phyloP scores from a whole-genome alignment of 352 stramenopile genomes.

The Thalassiosira mediterranea region DNA sequence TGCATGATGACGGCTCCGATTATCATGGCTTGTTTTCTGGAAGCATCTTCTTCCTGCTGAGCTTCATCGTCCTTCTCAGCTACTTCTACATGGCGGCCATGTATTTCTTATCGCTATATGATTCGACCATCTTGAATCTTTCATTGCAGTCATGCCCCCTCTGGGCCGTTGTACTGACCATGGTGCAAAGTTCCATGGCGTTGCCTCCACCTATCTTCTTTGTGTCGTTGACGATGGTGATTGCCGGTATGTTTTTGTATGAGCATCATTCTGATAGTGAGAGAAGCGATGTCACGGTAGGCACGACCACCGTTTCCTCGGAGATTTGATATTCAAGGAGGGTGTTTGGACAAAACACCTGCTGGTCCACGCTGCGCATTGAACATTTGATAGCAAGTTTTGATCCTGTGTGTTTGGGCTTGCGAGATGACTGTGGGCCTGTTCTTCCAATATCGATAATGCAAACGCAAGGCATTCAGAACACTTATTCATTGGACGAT shows the following conservation, averaged over 20 bases:
- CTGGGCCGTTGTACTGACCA: conserved; percentile 90
- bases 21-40: conserved; percentile 1
- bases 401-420: too few species aligned
- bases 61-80: conserved; percentile 49
- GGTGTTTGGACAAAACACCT: neutral
- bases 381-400: conserved; percentile 14
- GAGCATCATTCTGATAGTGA: conserved; percentile 44
- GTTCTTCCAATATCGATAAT: too few species aligned
- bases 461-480: too few species aligned
- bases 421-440: too few species aligned
- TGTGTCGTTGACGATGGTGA: conserved; percentile 60
- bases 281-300: neutral
- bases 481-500: too few species aligned
- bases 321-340: neutral
- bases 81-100: conserved; percentile 91
- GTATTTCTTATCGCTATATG: conserved; percentile 86
- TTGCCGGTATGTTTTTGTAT: conserved; percentile 73
- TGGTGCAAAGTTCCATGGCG: conserved; percentile 62
- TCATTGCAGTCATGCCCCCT: conserved; percentile 95
- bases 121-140: conserved; percentile 96
- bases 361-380: neutral
- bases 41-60: conserved; percentile 20
- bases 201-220: conserved; percentile 70
- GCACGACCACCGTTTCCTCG: neutral
- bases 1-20: neutral